Percentiles rank a stretch among this genome's conserved stretches.
Evolutionary conservation across 1,139 yeast genomes (phyloP).

Genomic region (Scheffersomyces parashehatae): DNA sequence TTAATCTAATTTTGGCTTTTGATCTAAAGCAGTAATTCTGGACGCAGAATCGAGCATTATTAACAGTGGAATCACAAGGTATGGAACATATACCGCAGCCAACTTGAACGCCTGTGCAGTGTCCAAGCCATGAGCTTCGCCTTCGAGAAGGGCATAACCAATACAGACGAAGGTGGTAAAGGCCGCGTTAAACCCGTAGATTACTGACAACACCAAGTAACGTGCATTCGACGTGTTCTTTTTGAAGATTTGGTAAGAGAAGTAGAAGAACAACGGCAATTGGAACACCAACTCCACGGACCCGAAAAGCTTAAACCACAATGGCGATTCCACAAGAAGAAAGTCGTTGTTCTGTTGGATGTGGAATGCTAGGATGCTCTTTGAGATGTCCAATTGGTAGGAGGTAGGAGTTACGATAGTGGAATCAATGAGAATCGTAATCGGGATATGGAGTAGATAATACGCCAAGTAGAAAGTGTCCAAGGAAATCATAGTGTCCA

Average conservation of each 20-base stretch:
- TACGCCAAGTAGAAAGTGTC: constrained; percentile 29
- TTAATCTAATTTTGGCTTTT: too few relatives aligned
- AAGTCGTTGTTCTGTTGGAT: constrained; percentile 67
- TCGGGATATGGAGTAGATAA: constrained; percentile 63
- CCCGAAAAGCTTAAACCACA: constrained; percentile 75
- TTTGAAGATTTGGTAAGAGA: constrained; percentile 18
- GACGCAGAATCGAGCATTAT: constrained; percentile 49
- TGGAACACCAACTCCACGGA: constrained; percentile 72
- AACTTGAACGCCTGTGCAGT: constrained; percentile 40
- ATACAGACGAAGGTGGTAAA: constrained; percentile 72
- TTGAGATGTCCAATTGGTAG: constrained; percentile 51
- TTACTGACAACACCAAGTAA: constrained; percentile 48
- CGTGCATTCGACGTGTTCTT: constrained; percentile 23
- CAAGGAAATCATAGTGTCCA: constrained; percentile 10
- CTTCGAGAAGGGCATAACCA: constrained; percentile 38
- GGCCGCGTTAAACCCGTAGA: constrained; percentile 77
- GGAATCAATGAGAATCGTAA: constrained; percentile 75
- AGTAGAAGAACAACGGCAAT: constrained; percentile 69
- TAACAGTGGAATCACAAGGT: constrained; percentile 60
- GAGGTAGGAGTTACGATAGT: constrained; percentile 62
- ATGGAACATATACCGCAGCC: constrained; percentile 61
- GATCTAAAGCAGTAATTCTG: neutral
- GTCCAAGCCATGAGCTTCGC: constrained; percentile 35
- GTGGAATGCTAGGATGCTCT: constrained; percentile 55
- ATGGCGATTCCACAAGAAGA: constrained; percentile 53